Conservation (phyloP, 176 grass and related monocot genomes). For the Eremochloa ophiuroides region DNA sequence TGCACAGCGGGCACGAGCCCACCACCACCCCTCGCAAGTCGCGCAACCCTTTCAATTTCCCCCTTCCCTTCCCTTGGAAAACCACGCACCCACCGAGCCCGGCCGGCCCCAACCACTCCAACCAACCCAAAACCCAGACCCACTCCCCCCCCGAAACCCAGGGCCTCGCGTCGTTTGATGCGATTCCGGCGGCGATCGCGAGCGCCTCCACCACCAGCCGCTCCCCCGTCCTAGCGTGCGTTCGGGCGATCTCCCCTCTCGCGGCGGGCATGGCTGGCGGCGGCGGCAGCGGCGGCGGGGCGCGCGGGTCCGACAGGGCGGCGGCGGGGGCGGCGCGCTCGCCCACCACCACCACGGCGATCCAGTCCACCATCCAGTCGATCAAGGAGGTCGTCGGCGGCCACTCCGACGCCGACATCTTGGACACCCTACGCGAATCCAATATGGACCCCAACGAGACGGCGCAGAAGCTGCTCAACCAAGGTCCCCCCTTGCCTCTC, state of each 20-base stretch:
- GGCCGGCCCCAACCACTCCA: constrained; percentile 22
- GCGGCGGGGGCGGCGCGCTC: background rate
- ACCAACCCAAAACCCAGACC: constrained; percentile 47
- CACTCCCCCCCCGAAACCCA: constrained; percentile 8
- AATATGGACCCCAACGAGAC: constrained; percentile 96
- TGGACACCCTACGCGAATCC: constrained; percentile 67
- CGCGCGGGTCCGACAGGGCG: background rate
- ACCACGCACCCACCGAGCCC: constrained; percentile 18
- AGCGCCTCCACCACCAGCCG: constrained; percentile 20
- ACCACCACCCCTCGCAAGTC: constrained; percentile 5
- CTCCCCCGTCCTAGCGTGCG: constrained; percentile 35
- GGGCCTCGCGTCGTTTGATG: constrained; percentile 50
- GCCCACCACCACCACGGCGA: constrained; percentile 23
- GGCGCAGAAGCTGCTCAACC: constrained; percentile 81
- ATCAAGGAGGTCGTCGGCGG: constrained; percentile 89
- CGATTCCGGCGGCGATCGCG: constrained; percentile 62
- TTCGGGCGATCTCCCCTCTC: constrained; percentile 31
- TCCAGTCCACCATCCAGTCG: constrained; percentile 61
- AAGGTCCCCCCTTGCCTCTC: constrained; percentile 29
- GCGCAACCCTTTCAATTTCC: constrained; percentile 14
- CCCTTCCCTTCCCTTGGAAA: background rate
- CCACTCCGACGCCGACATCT: constrained; percentile 85
- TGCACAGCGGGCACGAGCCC: constrained; percentile 15
- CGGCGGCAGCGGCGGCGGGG: constrained; percentile 23
- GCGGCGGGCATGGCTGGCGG: constrained; percentile 34